Conservation (phyloP, 78 protist genomes). For the Capsaspora owczarzaki region DNA sequence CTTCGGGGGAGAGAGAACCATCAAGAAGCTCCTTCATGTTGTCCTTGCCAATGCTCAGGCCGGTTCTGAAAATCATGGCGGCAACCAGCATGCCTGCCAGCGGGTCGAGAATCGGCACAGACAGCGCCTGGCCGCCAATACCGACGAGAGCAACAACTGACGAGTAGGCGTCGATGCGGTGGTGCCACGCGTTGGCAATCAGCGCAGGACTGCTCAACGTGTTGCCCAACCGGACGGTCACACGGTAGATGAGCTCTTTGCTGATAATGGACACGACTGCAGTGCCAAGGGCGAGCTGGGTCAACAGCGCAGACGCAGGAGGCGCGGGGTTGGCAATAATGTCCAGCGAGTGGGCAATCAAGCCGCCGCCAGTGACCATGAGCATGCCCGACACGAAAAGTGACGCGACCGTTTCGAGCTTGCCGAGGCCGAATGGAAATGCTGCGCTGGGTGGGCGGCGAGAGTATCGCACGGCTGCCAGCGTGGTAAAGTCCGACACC, state of each 20-base stretch:
- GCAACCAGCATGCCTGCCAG: neutral
- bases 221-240: neutral
- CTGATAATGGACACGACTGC: neutral
- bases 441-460: neutral
- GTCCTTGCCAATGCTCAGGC: neutral
- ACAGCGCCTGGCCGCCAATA: neutral
- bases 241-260: neutral
- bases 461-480: neutral
- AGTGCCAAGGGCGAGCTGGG: neutral
- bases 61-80: neutral
- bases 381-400: neutral
- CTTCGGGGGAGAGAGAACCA: too few species aligned
- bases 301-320: neutral
- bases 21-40: neutral
- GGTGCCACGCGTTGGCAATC: neutral
- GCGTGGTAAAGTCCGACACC: neutral
- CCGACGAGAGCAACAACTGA: neutral
- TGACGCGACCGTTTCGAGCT: neutral
- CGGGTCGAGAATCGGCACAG: neutral
- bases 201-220: neutral
- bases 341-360: neutral
- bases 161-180: neutral
- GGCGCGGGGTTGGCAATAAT: neutral
- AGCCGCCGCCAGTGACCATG: neutral
- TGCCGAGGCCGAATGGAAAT: neutral